Percentiles rank a stretch among this genome's conserved stretches.
phyloP scores from a whole-genome alignment of 352 stramenopile genomes.

The Phytophthora boehmeriae region DNA sequence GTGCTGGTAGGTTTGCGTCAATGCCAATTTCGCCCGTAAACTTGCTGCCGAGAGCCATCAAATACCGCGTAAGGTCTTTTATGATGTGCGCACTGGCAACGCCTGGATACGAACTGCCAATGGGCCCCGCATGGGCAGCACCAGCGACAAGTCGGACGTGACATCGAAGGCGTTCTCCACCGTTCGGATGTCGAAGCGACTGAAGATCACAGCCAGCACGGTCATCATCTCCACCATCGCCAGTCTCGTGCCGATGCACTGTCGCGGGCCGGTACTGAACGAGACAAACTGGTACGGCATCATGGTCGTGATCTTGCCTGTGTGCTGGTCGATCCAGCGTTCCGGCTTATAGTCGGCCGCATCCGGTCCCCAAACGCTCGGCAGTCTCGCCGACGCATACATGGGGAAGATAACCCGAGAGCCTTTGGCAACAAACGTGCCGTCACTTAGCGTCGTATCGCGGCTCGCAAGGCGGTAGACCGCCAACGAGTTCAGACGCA shows the following conservation, averaged over 20 bases:
- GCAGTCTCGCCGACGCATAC: conserved; percentile 28
- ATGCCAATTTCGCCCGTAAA: no score
- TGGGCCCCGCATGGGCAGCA: conserved; percentile 36
- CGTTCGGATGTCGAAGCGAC: conserved; percentile 48
- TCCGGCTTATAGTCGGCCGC: conserved; percentile 47
- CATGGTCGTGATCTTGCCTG: conserved; percentile 31
- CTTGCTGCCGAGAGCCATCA: no score
- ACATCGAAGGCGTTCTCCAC: conserved; percentile 30
- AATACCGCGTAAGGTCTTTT: no score
- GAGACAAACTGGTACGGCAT: conserved; percentile 38
- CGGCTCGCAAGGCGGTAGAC: conserved; percentile 38
- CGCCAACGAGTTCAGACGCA: conserved; percentile 51
- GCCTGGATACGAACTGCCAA: conserved; percentile 26
- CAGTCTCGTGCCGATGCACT: conserved; percentile 41
- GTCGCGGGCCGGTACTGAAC: conserved; percentile 38
- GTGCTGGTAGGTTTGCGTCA: no score
- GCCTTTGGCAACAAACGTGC: conserved; percentile 42
- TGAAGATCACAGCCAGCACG: conserved; percentile 52
- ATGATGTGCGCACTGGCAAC: conserved; percentile 1
- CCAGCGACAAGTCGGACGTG: conserved; percentile 46
- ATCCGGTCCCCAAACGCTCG: conserved; percentile 48
- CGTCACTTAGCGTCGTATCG: conserved; percentile 55
- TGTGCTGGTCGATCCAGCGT: conserved; percentile 38
- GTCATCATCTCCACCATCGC: conserved; percentile 46
- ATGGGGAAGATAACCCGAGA: conserved; percentile 28